phyloP scores from a whole-genome alignment of 1,284 basidiomycete genomes.

The Boletus semigastroideus region DNA sequence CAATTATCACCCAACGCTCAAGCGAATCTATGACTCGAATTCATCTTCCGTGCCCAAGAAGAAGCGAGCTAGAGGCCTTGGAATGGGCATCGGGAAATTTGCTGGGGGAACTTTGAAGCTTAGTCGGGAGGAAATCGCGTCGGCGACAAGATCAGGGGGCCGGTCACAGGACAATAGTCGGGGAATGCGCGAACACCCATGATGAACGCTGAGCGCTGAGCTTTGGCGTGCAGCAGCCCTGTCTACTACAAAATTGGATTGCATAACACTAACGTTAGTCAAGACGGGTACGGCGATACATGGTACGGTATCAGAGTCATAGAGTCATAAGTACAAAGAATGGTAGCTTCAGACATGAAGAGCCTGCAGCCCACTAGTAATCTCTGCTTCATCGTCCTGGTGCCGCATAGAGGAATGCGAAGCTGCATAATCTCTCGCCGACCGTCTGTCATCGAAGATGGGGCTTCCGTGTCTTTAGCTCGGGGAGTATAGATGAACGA shows the following conservation, averaged over 20 bases:
- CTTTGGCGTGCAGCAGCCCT: not conserved
- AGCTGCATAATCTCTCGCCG: slow-evolving; percentile 23
- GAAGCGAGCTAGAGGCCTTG: slow-evolving; percentile 62
- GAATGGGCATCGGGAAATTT: slow-evolving; percentile 78
- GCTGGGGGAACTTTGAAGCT: slow-evolving; percentile 65
- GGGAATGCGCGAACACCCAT: slow-evolving; percentile 18
- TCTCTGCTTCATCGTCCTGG: slow-evolving; percentile 22
- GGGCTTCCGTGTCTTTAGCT: slow-evolving; percentile 23
- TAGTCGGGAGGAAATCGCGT: slow-evolving; percentile 55
- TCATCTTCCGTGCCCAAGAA: slow-evolving; percentile 31
- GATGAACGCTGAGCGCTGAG: slow-evolving; percentile 5
- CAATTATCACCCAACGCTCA: slow-evolving; percentile 76
- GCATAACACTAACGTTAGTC: slow-evolving; percentile 4
- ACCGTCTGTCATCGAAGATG: slow-evolving; percentile 28
- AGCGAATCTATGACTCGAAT: slow-evolving; percentile 56
- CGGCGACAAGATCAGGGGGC: slow-evolving; percentile 36
- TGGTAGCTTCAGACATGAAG: slow-evolving; percentile 22
- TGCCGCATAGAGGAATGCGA: slow-evolving; percentile 17
- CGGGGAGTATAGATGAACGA: not conserved
- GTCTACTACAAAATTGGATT: not conserved
- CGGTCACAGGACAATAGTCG: slow-evolving; percentile 10
- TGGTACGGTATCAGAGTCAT: not conserved
- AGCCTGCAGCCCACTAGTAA: slow-evolving; percentile 22
- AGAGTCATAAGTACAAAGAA: slow-evolving; percentile 10
- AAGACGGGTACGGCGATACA: slow-evolving; percentile 4